Conservation (phyloP, 495 filamentous ascomycete genomes). For the Daldinia caldariorum region DNA sequence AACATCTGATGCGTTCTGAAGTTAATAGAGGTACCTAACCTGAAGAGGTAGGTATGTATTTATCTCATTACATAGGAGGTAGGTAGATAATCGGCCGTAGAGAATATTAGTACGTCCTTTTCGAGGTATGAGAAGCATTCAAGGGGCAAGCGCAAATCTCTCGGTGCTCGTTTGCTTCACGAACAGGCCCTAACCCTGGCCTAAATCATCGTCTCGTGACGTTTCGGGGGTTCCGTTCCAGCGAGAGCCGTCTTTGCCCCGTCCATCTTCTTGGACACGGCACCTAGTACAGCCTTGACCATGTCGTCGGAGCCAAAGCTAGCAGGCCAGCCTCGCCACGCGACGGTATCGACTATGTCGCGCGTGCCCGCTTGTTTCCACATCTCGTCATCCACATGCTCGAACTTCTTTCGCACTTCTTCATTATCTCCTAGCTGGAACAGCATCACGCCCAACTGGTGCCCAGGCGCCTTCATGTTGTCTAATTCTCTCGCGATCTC, state of each 20-base stretch:
- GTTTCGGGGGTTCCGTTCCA: conserved; percentile 30
- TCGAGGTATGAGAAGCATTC: not conserved
- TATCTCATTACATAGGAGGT: not conserved
- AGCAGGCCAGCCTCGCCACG: conserved; percentile 38
- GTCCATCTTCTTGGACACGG: conserved; percentile 43
- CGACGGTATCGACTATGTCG: conserved; percentile 40
- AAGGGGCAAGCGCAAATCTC: not conserved
- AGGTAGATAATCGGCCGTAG: not conserved
- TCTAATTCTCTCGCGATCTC: conserved; percentile 31
- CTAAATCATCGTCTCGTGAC: conserved; percentile 32
- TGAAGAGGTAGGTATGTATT: too few relatives aligned
- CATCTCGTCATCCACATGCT: conserved; percentile 38
- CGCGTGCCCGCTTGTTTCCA: conserved; percentile 30
- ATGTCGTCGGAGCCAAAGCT: conserved; percentile 38
- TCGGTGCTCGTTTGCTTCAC: not conserved
- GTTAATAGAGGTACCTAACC: too few relatives aligned
- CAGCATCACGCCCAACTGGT: conserved; percentile 38
- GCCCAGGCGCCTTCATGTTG: conserved; percentile 26
- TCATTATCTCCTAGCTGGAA: conserved; percentile 41
- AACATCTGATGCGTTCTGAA: not conserved
- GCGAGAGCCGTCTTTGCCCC: conserved; percentile 32
- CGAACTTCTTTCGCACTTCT: conserved; percentile 34
- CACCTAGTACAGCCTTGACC: conserved; percentile 38
- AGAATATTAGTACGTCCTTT: not conserved
- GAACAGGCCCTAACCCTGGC: not conserved